Percentiles rank a stretch among this genome's conserved stretches.
phyloP scores from a whole-genome alignment of 208 protist genomes.

The Leishmania amazonensis region DNA sequence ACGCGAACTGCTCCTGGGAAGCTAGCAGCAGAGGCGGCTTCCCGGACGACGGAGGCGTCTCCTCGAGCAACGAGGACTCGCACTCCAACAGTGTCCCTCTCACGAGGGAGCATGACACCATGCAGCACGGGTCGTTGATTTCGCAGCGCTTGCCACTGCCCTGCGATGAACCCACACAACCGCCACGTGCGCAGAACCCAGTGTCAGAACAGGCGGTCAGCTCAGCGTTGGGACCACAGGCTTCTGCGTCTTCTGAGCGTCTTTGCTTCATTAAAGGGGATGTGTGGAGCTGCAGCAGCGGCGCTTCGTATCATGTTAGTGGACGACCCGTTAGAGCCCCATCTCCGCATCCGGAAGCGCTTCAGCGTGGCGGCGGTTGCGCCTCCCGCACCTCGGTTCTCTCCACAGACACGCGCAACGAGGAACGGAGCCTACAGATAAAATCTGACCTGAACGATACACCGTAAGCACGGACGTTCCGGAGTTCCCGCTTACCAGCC shows the following conservation, averaged over 20 bases:
- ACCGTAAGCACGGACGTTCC: neutral
- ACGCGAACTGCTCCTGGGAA: too few species aligned
- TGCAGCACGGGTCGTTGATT: neutral
- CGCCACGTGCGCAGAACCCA: neutral
- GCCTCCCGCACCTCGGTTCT: neutral
- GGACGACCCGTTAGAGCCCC: slow-evolving; percentile 2
- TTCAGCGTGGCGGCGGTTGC: neutral
- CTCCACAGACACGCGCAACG: neutral
- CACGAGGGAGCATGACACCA: neutral
- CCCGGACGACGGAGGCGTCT: too few species aligned
- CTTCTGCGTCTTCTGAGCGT: neutral
- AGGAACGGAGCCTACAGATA: neutral
- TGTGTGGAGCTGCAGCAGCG: neutral
- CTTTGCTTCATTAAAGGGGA: neutral
- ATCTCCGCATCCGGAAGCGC: slow-evolving; percentile 9
- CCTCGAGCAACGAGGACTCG: too few species aligned
- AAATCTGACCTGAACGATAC: neutral
- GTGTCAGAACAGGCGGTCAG: neutral
- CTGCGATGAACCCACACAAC: neutral
- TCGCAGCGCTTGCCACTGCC: neutral
- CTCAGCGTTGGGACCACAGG: neutral
- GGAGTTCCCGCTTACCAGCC: neutral
- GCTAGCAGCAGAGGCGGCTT: too few species aligned
- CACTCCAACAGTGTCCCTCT: neutral
- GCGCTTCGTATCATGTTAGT: neutral